Conservation (phyloP, 208 protist genomes). For the Angomonas deanei region DNA sequence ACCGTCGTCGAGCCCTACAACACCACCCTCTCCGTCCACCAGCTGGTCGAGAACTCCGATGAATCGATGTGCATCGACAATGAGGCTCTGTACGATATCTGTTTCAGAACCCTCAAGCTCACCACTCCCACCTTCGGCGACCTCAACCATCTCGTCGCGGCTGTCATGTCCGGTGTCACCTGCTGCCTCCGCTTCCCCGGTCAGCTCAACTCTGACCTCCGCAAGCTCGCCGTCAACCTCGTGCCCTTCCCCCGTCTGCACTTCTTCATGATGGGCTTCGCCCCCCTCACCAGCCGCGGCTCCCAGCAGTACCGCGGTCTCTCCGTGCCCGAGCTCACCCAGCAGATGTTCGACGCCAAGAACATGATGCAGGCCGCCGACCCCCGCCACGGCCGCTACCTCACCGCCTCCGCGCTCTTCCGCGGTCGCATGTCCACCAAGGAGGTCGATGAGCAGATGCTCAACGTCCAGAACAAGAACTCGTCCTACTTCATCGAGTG, state of each 20-base stretch:
- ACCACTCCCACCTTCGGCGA: conserved; percentile 95
- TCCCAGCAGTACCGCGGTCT: conserved; percentile 85
- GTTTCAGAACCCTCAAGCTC: conserved; percentile 97
- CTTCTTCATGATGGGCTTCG: conserved; percentile 98
- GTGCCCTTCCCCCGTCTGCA: conserved; percentile 98
- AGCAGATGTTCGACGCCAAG: conserved; percentile 97
- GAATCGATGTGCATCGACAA: conserved; percentile 98
- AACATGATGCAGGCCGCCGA: conserved; percentile 96
- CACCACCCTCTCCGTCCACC: conserved; percentile 96
- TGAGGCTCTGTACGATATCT: conserved; percentile 98
- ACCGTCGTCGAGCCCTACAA: conserved; percentile 98
- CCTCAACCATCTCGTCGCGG: conserved; percentile 95
- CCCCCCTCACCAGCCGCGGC: conserved; percentile 89
- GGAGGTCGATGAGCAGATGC: conserved; percentile 49
- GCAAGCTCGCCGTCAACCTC: conserved; percentile 97
- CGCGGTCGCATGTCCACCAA: conserved; percentile 94
- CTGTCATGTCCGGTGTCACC: conserved; percentile 94
- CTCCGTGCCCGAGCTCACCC: conserved; percentile 89
- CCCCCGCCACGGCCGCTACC: conserved; percentile 47
- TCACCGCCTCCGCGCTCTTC: conserved; percentile 84
- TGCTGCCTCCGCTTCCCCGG: conserved; percentile 97
- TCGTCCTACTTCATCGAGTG: conserved; percentile 93
- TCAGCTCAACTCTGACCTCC: conserved; percentile 95
- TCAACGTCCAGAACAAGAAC: conserved; percentile 82
- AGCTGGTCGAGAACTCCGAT: conserved; percentile 97